Base-by-base conservation (phyloP, 768 basidiomycete genomes). In the Pleurotus platypus region DNA sequence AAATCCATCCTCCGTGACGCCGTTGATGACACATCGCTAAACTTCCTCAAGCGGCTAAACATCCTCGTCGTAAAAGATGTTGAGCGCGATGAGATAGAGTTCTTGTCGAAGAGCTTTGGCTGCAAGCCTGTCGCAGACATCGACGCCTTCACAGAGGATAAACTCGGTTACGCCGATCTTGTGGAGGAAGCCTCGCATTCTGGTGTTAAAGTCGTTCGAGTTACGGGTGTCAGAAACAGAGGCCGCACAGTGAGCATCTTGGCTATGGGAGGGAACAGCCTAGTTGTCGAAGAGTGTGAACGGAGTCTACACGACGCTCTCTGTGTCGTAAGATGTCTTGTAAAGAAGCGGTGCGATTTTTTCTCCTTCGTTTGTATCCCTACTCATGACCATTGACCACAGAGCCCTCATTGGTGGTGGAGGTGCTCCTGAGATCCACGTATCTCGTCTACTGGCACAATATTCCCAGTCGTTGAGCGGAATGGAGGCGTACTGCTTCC, bases 401-500 rank as follows among this genome's bases (percentile, higher is more conserved):
- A 62, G 61, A 13, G 95, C 95, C 18, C 78, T 99, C 55, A 97
- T 98, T 66, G 90, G 91, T 40, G 96, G 96, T 57, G 96, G 96
- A 46, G 96, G 96, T 50, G 95, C 97, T 12, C 97, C 97, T 9
- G 97, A 99, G 72, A 98, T 98, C 62, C 93, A 98, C 68, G 90
- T 96, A 43, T 98, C 97, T 9, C 86, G 95, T 50, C 76, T 90
- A 63, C 80, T 99, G 48, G 87, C 92, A 1, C 92, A 97, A 70
- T 84, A 96, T 64, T 86, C 94, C 1, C 93, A 96, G 62, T 89
- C 93, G 1, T 80, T 98, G 59, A 96, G 90, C 72, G 96, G 97
- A 49, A 98, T 98, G 89, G 95, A 98, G 71, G 92, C 96, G 7
- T 98, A 98, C 72, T 98, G 97, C 72, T 97, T 98, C 86, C 92